A percentile compares a stretch with the other conserved stretches of the same genome.
These are phyloP conservation scores for Pleurotus giganteus DNA, from an alignment of 768 basidiomycete species.

Conservation along the genomic window DNA sequence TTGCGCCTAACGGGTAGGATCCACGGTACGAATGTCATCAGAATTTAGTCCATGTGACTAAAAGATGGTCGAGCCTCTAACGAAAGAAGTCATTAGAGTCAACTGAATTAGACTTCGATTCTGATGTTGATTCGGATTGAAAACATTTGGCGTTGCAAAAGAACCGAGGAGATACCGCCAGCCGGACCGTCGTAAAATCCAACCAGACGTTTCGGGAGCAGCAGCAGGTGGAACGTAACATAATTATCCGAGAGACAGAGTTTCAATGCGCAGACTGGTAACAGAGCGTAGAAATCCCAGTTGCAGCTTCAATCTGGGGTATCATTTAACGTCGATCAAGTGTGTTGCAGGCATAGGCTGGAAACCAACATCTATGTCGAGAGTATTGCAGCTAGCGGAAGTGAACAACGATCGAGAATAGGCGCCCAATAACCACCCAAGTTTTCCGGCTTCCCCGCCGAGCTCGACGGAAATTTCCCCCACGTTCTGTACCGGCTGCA, in stretches of 20 bases:
- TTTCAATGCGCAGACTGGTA: too few species aligned
- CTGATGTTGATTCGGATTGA: neutral
- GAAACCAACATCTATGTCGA: too few species aligned
- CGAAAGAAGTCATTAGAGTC: neutral
- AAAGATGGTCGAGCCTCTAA: neutral
- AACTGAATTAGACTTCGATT: neutral
- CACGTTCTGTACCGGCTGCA: constrained; percentile 3
- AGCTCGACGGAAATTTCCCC: neutral
- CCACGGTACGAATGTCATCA: too few species aligned
- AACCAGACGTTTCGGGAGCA: too few species aligned
- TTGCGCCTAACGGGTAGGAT: neutral
- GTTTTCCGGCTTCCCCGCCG: neutral
- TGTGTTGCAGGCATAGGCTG: too few species aligned
- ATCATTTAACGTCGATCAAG: too few species aligned
- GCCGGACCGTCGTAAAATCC: neutral
- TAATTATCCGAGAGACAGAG: too few species aligned
- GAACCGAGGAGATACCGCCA: neutral
- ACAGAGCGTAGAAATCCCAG: neutral
- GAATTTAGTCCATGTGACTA: neutral
- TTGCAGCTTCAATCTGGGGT: neutral
- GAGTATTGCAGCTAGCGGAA: too few species aligned
- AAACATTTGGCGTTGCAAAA: neutral
- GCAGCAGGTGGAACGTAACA: too few species aligned
- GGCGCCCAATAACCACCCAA: constrained; percentile 11
- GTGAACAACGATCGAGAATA: neutral